phyloP scores from a whole-genome alignment of 1,284 basidiomycete genomes.

The Cutaneotrichosporon daszewskae region DNA sequence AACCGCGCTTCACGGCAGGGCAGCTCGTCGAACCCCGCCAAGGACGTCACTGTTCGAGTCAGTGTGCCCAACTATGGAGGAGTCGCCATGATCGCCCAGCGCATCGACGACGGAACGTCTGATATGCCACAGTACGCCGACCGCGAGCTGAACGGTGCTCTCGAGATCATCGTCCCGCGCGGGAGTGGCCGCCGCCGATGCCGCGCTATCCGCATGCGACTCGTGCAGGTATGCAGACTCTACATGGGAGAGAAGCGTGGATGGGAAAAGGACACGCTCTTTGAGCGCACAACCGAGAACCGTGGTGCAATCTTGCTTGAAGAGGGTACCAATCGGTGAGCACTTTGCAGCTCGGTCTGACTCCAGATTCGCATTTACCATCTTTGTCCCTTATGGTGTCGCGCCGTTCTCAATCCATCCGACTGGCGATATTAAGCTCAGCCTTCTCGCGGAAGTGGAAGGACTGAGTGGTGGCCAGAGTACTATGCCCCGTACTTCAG shows the following conservation, averaged over 20 bases:
- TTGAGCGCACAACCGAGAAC: constrained; percentile 23
- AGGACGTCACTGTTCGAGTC: no score
- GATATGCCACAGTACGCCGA: not conserved
- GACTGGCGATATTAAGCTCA: constrained; percentile 15
- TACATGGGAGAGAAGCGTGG: constrained; percentile 23
- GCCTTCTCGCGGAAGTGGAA: constrained; percentile 22
- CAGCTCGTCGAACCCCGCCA: no score
- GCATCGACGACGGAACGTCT: not conserved
- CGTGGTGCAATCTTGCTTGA: constrained; percentile 24
- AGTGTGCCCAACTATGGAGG: constrained; percentile 18
- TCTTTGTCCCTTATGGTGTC: constrained; percentile 23
- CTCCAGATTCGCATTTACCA: constrained; percentile 27
- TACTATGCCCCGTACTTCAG: no score
- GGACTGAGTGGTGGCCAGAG: no score
- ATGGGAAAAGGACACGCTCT: constrained; percentile 28
- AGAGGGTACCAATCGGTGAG: constrained; percentile 26
- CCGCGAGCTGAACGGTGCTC: constrained; percentile 21
- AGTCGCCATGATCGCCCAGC: constrained; percentile 13
- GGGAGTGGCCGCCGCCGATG: constrained; percentile 21
- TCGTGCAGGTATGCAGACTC: constrained; percentile 17
- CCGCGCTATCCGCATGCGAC: constrained; percentile 28
- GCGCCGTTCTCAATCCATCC: constrained; percentile 26
- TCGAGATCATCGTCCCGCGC: constrained; percentile 24
- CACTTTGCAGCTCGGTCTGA: no score
- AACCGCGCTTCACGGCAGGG: no score